Conservation (phyloP, 495 filamentous ascomycete genomes). For the Hypoxylon fuscum region DNA sequence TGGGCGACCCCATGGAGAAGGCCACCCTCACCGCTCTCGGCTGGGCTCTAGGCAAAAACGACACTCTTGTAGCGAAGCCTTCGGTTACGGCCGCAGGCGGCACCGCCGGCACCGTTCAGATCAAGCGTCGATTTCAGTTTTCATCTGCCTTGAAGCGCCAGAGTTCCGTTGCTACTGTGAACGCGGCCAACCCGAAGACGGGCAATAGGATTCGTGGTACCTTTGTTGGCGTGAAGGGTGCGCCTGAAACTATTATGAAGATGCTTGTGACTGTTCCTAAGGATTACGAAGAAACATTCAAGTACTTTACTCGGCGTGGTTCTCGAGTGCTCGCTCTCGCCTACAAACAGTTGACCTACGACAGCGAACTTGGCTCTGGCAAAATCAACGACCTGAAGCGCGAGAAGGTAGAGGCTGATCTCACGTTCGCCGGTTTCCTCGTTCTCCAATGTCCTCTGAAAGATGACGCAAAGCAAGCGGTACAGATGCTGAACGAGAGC, state of each 20-base stretch:
- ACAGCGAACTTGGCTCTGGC: constrained; percentile 79
- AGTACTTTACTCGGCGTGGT: constrained; percentile 95
- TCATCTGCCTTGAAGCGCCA: constrained; percentile 96
- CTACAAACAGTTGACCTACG: constrained; percentile 86
- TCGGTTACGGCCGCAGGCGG: constrained; percentile 52
- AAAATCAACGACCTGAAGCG: constrained; percentile 92
- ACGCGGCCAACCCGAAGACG: constrained; percentile 69
- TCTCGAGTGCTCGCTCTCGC: constrained; percentile 92
- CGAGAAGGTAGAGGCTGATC: constrained; percentile 85
- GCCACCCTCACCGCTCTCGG: constrained; percentile 88
- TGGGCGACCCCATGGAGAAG: constrained; percentile 99
- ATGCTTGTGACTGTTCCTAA: constrained; percentile 86
- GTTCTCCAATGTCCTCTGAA: constrained; percentile 96
- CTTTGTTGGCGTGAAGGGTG: constrained; percentile 95
- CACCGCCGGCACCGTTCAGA: constrained; percentile 73
- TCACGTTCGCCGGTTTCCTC: constrained; percentile 93
- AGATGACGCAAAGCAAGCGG: constrained; percentile 91
- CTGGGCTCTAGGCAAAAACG: constrained; percentile 89
- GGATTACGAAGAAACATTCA: constrained; percentile 97
- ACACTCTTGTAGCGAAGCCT: constrained; percentile 73
- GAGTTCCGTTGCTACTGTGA: constrained; percentile 87
- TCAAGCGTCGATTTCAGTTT: constrained; percentile 97
- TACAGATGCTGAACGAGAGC: constrained; percentile 98
- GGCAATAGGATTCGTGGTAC: constrained; percentile 80
- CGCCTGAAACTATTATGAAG: constrained; percentile 92